Percentiles rank a stretch among this genome's conserved stretches.
These are phyloP conservation scores for Linaria vulgaris DNA, from an alignment of 257 asterid species.

Conservation along the genomic window DNA sequence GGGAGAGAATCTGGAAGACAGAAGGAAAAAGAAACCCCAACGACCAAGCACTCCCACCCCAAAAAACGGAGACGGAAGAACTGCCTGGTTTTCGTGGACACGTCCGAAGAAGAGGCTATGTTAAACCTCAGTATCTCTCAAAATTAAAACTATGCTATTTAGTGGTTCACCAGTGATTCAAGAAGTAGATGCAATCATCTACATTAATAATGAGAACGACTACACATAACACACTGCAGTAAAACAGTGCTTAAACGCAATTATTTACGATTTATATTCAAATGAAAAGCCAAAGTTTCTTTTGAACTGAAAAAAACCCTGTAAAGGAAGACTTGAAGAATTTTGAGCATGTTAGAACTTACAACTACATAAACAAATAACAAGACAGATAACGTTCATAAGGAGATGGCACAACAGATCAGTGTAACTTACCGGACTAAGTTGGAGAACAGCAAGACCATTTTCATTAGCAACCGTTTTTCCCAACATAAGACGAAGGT, in stretches of 20 bases:
- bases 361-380: slow-evolving; percentile 5
- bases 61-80: too few species aligned
- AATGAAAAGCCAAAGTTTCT: not conserved
- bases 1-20: too few species aligned
- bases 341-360: slow-evolving; percentile 2
- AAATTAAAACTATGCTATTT: too few species aligned
- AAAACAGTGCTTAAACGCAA: not conserved
- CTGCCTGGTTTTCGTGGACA: too few species aligned
- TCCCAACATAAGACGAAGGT: slow-evolving; percentile 56
- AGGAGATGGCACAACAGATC: slow-evolving; percentile 1
- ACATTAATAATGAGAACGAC: not conserved
- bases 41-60: too few species aligned
- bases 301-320: not conserved
- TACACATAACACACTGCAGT: not conserved
- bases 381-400: slow-evolving; percentile 5
- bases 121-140: too few species aligned
- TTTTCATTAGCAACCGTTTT: slow-evolving; percentile 30
- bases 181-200: not conserved
- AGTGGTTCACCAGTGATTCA: not conserved
- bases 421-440: slow-evolving; percentile 42
- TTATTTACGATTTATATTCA: not conserved
- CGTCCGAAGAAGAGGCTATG: too few species aligned
- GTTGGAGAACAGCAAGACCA: slow-evolving; percentile 28
- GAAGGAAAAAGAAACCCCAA: too few species aligned
- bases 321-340: not conserved